These are phyloP conservation scores for Millerago galiae DNA, from an alignment of 805 yeast species.

Conservation along the genomic window DNA sequence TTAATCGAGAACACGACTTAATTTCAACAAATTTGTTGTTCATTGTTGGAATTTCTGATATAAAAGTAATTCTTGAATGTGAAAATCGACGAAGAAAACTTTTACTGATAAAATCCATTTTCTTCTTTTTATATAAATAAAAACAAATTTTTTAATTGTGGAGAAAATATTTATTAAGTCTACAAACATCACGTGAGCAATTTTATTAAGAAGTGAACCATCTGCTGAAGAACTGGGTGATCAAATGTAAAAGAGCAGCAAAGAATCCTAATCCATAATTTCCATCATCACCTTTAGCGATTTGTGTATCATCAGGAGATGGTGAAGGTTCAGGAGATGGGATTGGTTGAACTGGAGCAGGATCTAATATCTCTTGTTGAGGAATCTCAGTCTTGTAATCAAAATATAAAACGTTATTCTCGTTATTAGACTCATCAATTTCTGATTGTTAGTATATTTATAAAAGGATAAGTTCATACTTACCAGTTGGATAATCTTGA, in stretches of 20 bases:
- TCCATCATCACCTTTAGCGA: not conserved
- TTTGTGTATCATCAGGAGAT: not conserved
- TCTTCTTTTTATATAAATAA: not conserved
- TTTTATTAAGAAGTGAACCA: too few relatives aligned
- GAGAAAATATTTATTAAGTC: not conserved
- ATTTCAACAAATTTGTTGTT: slow-evolving; percentile 24
- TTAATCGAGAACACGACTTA: slow-evolving; percentile 25
- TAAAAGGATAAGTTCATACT: slow-evolving; percentile 11
- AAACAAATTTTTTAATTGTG: not conserved
- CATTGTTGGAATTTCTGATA: slow-evolving; percentile 26
- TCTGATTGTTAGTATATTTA: slow-evolving; percentile 23
- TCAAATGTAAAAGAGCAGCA: slow-evolving; percentile 17
- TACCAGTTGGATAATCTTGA: slow-evolving; percentile 17
- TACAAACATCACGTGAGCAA: not conserved
- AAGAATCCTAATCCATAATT: slow-evolving; percentile 14
- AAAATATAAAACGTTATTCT: slow-evolving; percentile 29
- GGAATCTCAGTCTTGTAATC: slow-evolving; percentile 11
- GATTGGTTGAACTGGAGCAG: slow-evolving; percentile 15
- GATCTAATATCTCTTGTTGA: slow-evolving; percentile 21
- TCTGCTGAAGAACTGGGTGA: slow-evolving; percentile 19
- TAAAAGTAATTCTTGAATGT: slow-evolving; percentile 9
- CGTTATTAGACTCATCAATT: slow-evolving; percentile 30
- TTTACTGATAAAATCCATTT: not conserved
- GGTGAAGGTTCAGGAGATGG: not conserved
- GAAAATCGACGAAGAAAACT: slow-evolving; percentile 10